phyloP scores from a whole-genome alignment of 345 rosid genomes.

The Theobroma cacao region DNA sequence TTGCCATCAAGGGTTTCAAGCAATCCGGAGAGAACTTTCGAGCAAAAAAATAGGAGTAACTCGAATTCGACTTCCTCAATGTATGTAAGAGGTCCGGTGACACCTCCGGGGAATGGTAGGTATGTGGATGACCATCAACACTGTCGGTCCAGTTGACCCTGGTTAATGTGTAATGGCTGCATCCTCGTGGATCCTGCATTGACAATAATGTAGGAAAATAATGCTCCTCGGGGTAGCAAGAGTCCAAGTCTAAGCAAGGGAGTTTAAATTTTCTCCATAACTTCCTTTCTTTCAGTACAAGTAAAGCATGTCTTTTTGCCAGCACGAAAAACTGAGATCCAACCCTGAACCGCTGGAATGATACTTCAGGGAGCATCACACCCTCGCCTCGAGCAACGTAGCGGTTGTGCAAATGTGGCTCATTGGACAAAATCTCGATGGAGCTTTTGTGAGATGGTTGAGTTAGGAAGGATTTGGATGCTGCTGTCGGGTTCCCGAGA shows the following conservation, averaged over 20 bases:
- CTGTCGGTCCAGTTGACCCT: conserved; percentile 85
- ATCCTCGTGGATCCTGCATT: conserved; percentile 62
- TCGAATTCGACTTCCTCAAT: conserved; percentile 52
- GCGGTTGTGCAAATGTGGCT: conserved; percentile 56
- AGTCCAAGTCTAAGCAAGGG: conserved; percentile 50
- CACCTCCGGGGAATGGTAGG: conserved; percentile 46
- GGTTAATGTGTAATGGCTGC: conserved; percentile 63
- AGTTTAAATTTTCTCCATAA: conserved; percentile 76
- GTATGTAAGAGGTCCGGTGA: conserved; percentile 43
- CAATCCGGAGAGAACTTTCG: conserved; percentile 75
- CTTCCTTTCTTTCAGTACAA: conserved; percentile 54
- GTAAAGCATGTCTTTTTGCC: conserved; percentile 65
- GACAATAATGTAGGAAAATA: conserved; percentile 83
- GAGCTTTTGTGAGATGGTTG: conserved; percentile 45
- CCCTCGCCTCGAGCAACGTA: conserved; percentile 62
- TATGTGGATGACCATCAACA: conserved; percentile 69
- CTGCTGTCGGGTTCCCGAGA: conserved; percentile 33
- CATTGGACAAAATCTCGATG: conserved; percentile 69
- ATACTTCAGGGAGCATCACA: conserved; percentile 68
- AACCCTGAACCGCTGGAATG: conserved; percentile 55
- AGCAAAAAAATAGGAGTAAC: conserved; percentile 60
- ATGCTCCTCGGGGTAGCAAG: conserved; percentile 90
- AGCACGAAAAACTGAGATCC: conserved; percentile 90
- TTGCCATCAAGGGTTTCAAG: conserved; percentile 60
- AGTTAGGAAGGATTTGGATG: conserved; percentile 28